phyloP scores from a whole-genome alignment of 441 rosid genomes.

The Populus hybrid region DNA sequence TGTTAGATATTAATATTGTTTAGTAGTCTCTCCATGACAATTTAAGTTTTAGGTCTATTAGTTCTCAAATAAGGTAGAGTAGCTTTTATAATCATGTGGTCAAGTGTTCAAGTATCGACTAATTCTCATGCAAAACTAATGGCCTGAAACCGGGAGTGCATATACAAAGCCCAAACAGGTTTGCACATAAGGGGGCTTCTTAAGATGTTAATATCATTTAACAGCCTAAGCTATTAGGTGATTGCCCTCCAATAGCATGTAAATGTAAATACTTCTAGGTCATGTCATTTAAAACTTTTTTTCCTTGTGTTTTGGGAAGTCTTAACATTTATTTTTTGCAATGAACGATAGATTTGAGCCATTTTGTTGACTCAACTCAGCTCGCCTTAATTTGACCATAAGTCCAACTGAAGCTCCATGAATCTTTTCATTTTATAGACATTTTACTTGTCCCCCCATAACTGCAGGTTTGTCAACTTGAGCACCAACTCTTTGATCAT shows the following conservation, averaged over 20 bases:
- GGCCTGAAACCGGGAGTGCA: not conserved
- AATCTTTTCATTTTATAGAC: not conserved
- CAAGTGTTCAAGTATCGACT: no score
- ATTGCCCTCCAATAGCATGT: not conserved
- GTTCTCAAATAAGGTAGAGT: not conserved
- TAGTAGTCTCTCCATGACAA: not conserved
- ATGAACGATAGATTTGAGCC: not conserved
- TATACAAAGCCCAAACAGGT: not conserved
- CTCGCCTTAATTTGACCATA: not conserved
- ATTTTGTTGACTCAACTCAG: not conserved
- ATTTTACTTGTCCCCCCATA: constrained; percentile 6
- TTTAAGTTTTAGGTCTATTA: not conserved
- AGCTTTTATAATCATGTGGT: not conserved
- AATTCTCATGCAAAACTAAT: no score
- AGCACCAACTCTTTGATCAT: constrained; percentile 93
- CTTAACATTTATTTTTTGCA: no score
- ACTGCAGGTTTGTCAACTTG: constrained; percentile 93
- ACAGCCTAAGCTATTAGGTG: not conserved
- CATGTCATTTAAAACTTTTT: not conserved
- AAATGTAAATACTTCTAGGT: not conserved
- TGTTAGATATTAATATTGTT: not conserved
- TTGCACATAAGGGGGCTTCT: not conserved
- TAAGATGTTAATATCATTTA: not conserved
- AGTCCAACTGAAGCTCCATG: not conserved
- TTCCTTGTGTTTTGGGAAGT: not conserved